Conservation (phyloP, 176 grass and related monocot species). For the Neostapfia colusana region DNA sequence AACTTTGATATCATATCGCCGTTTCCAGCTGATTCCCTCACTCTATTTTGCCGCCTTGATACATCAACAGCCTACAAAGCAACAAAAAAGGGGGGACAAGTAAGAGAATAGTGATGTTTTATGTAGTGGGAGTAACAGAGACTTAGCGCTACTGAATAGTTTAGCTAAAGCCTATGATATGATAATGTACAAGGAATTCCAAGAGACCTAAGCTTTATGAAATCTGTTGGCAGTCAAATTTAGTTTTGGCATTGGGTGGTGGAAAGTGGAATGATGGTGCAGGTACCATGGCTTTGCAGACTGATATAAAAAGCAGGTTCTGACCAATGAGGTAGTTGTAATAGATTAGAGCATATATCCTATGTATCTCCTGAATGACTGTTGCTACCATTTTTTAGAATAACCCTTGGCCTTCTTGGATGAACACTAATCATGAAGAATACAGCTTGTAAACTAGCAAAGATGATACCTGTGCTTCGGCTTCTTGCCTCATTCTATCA, state of each 20-base stretch:
- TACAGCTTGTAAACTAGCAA: slow-evolving; percentile 1
- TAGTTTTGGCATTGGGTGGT: neutral
- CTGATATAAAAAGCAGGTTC: neutral
- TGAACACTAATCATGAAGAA: slow-evolving; percentile 1
- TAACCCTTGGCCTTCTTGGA: neutral
- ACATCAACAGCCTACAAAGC: slow-evolving; percentile 74
- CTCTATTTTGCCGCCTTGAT: slow-evolving; percentile 79
- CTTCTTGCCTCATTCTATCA: slow-evolving; percentile 90
- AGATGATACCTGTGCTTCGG: slow-evolving; percentile 76
- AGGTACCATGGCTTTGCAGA: neutral
- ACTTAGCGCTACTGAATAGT: neutral
- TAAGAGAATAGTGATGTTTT: slow-evolving; percentile 2
- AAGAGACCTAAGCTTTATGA: slow-evolving; percentile 13
- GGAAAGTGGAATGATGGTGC: neutral
- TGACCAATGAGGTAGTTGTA: neutral
- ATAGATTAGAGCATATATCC: neutral
- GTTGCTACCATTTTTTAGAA: slow-evolving; percentile 15
- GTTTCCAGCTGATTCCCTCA: slow-evolving; percentile 69
- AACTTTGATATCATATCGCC: slow-evolving; percentile 69
- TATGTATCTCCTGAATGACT: slow-evolving; percentile 11
- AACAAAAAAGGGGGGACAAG: neutral
- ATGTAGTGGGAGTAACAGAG: neutral
- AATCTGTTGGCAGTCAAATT: neutral
- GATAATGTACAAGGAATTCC: slow-evolving; percentile 3
- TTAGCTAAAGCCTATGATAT: neutral